phyloP scores from a whole-genome alignment of 148 eudicot species.

The Arbutus unedo region DNA sequence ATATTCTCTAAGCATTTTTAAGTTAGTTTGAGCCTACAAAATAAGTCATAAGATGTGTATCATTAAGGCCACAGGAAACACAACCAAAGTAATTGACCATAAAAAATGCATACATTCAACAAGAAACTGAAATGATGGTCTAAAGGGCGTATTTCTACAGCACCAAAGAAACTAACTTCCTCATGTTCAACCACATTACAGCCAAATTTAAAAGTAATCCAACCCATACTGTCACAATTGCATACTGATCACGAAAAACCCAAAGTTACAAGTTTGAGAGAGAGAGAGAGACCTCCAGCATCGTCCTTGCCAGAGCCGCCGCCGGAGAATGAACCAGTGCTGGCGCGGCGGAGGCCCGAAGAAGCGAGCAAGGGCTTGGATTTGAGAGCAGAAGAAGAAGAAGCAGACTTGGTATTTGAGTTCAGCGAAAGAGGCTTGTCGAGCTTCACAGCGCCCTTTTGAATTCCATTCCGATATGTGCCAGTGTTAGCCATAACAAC shows the following conservation, averaged over 20 bases:
- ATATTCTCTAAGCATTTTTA: background rate
- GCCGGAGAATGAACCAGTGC: conserved; percentile 38
- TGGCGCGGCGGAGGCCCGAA: conserved; percentile 52
- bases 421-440: conserved; percentile 27
- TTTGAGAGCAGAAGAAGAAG: conserved; percentile 50
- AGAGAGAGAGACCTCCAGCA: conserved; percentile 39
- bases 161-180: background rate
- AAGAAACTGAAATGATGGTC: background rate
- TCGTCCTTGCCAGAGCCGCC: conserved; percentile 28
- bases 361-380: conserved; percentile 42
- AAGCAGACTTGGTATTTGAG: conserved; percentile 36
- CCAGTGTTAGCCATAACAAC: conserved; percentile 29
- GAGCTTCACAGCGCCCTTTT: conserved; percentile 23
- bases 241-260: background rate
- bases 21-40: background rate
- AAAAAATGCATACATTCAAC: background rate
- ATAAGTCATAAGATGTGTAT: background rate
- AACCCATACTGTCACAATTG: background rate
- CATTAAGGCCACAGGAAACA: background rate
- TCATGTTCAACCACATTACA: background rate
- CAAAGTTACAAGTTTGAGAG: background rate
- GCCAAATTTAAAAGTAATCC: background rate
- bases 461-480: conserved; percentile 34
- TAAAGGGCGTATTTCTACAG: background rate
- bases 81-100: background rate